Evolutionary conservation across 495 filamentous ascomycete genomes (phyloP), one percentile per base, ranked within the genome.

Genomic region (Annulohypoxylon maeteangense): DNA sequence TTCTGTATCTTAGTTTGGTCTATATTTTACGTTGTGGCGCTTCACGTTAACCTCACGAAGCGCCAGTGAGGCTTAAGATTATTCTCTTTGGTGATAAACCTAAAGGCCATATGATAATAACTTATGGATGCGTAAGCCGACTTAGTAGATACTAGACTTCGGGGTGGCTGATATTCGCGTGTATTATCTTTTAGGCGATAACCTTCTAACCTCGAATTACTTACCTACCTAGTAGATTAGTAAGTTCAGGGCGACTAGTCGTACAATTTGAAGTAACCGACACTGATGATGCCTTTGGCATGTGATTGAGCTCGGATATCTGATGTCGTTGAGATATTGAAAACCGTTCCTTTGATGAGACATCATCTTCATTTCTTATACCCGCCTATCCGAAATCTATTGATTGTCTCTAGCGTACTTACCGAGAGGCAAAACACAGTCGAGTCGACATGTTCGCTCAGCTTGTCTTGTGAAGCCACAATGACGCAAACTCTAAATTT

Each of bases 381-480:
- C 44, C 18, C 34, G 16, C 53, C 31, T 56, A 56, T 16, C 27
- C 53, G n/a, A 20, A 18, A 18, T 27, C 6, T 29, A 31, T 18
- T 16, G 36, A 12, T 16, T 27, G 44, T 42, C 53, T 12, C 25
- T 16, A 27, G 34, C 47, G 38, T 31, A 36, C 36, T 48, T 27
- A 34, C 18, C n/a, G 4, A 7, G 16, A 27, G 29, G 20, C 16
- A 57, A 57, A 48, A 25, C 10, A 20, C 40, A 57, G 25, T 10
- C 10, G 22, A 32, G 38, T 47, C 29, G 29, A 14, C 20, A 14
- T 20, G 2, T 22, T 22, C 12, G 1, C 40, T 16, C 8, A 32
- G 16, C 50, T 34, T 40, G 45, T 38, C 38, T 32, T 25, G n/a
- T 27, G 36, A 65, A 56, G 38, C n/a, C n/a, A 36, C 55, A 22